These are phyloP conservation scores for Fonsecaea erecta DNA, from an alignment of 2,329 filamentous ascomycete species.

Conservation along the genomic window DNA sequence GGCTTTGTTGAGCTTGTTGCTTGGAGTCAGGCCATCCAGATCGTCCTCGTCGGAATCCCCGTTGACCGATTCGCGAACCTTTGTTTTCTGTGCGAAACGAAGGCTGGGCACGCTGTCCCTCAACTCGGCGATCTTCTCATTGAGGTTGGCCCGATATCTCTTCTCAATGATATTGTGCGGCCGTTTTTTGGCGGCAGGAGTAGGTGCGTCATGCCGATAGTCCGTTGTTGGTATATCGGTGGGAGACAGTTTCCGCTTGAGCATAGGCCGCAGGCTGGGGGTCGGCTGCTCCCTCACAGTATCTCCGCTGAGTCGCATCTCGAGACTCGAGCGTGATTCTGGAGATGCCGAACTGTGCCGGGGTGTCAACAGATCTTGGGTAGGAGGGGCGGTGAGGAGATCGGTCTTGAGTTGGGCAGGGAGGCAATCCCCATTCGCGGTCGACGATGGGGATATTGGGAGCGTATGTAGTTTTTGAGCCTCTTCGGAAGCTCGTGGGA, in stretches of 20 bases:
- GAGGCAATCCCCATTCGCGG: constrained; percentile 33
- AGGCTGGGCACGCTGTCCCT: constrained; percentile 90
- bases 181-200: constrained; percentile 75
- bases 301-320: constrained; percentile 38
- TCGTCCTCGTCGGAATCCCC: constrained; percentile 81
- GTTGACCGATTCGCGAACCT: constrained; percentile 59
- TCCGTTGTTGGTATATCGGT: constrained; percentile 60
- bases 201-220: constrained; percentile 65
- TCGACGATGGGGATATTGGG: constrained; percentile 38
- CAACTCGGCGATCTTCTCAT: constrained; percentile 93
- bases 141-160: constrained; percentile 91
- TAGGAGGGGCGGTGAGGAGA: constrained; percentile 35
- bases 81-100: constrained; percentile 73
- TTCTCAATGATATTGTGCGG: constrained; percentile 99
- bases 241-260: constrained; percentile 73
- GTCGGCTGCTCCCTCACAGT: constrained; percentile 32
- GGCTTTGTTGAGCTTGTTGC: constrained; percentile 97
- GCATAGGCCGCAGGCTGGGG: constrained; percentile 39
- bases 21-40: constrained; percentile 78
- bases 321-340: constrained; percentile 32
- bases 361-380: constrained; percentile 36
- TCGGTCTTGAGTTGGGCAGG: constrained; percentile 24
- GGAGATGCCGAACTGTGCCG: constrained; percentile 38
- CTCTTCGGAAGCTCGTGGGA: constrained; percentile 4
- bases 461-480: constrained; percentile 18